Base-by-base conservation (phyloP, 192 early-diverging fungal species). In the Coemansia sp. region DNA sequence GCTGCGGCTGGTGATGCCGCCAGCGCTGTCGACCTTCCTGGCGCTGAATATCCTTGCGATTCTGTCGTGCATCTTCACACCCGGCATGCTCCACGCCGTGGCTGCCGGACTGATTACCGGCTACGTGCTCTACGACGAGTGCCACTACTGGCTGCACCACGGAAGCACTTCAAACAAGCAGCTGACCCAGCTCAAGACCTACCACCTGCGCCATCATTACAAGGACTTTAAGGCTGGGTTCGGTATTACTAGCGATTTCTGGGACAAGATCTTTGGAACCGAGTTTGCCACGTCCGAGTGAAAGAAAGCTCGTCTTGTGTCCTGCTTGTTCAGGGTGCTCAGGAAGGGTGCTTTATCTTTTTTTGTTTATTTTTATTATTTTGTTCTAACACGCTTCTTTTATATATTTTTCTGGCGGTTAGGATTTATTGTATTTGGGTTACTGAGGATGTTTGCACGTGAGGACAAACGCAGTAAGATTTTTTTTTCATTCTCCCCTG, bases 1-100 rank as follows among this genome's bases (percentile, higher is more conserved):
- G 87, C 70, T 95, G 81, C 90, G 96, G 10, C 88, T 98, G n/a
- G 96, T 98, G 7, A 95, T 97, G 93, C 96, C 96, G 12, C 95
- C 96, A 20, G 92, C 88, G 19, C 87, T 85, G 54, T 79, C 77
- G 61, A 84, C 77, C 3, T 74, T 79, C 37, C 40, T 98, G 39
- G 89, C 83, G 0, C 69, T 92, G 40, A 74, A 84, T 10, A 82
- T 98, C n/a, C 55, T 91, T 88, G 57, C 74, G 39, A 79, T 67
- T 68, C 79, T 70, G 84, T 83, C 62, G 44, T 75, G 64, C 42
- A 67, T 94, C 48, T 88, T 94, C 62, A 85, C 91, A n/a, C 71
- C 70, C 1, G 78, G 79, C 22, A 85, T 87, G 72, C 85, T 88
- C 0, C 88, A 91, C 58, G 93, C 85, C 2, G 80, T 94, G 9